These are phyloP conservation scores for Penicillium nucicola DNA, from an alignment of 495 filamentous ascomycete species.

Conservation along the genomic window DNA sequence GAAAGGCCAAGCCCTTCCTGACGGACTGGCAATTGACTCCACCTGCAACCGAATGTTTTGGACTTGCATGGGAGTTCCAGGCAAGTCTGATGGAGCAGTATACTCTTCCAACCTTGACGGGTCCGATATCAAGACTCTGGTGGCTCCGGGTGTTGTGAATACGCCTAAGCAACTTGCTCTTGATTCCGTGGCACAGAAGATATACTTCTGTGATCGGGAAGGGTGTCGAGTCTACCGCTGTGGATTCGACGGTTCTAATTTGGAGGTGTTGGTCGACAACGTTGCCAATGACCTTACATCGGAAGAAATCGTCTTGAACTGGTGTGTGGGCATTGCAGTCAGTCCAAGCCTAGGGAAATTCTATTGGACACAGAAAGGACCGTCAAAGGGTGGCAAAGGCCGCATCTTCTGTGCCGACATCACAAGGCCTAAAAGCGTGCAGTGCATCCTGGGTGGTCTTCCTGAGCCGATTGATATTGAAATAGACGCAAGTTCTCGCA, in stretches of 20 bases:
- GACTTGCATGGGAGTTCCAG: constrained; percentile 48
- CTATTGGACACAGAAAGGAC: constrained; percentile 57
- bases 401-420: constrained; percentile 48
- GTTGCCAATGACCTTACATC: constrained; percentile 1
- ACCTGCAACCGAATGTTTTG: constrained; percentile 42
- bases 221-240: constrained; percentile 45
- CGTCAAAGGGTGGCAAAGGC: constrained; percentile 44
- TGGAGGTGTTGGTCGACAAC: constrained; percentile 39
- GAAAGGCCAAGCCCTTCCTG: constrained; percentile 35
- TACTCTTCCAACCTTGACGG: constrained; percentile 39
- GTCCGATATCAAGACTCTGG: constrained; percentile 27
- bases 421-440: constrained; percentile 20
- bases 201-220: constrained; percentile 56
- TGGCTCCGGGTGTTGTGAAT: constrained; percentile 36
- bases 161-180: constrained; percentile 53
- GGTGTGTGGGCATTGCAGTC: constrained; percentile 33
- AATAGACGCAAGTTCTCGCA: constrained; percentile 32
- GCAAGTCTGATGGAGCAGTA: constrained; percentile 39
- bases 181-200: constrained; percentile 21
- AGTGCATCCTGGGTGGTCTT: constrained; percentile 33
- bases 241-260: constrained; percentile 41
- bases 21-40: constrained; percentile 41
- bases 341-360: constrained; percentile 33
- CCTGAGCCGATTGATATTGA: constrained; percentile 54
- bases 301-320: constrained; percentile 22